Percentiles rank a stretch among this genome's conserved stretches.
Evolutionary conservation across 140 eudicot genomes (phyloP).

Genomic region (Cichorium intybus): DNA sequence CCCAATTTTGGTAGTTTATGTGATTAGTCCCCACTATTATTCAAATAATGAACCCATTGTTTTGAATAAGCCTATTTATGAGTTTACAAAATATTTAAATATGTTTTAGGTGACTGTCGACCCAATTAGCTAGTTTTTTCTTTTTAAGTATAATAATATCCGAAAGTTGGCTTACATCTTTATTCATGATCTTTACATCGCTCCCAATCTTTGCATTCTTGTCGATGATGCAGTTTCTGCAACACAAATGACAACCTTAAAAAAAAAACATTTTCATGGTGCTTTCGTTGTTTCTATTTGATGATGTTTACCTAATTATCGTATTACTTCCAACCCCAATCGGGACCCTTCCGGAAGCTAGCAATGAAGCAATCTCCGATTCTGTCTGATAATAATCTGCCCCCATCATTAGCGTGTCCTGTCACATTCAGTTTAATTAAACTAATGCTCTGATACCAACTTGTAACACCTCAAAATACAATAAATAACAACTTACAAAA

Average conservation of each 20-base stretch:
- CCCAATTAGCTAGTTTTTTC: not conserved
- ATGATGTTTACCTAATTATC: constrained; percentile 56
- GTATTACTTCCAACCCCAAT: constrained; percentile 89
- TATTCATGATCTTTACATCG: constrained; percentile 79
- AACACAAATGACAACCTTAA: constrained; percentile 4
- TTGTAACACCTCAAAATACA: not conserved
- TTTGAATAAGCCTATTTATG: not conserved
- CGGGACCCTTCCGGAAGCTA: constrained; percentile 94
- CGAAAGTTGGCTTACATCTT: constrained; percentile 59
- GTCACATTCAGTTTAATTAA: not conserved
- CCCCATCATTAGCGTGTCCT: constrained; percentile 95
- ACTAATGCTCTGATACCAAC: not conserved
- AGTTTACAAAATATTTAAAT: not conserved
- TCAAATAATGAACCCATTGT: not conserved
- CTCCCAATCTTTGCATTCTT: constrained; percentile 94
- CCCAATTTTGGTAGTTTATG: not conserved
- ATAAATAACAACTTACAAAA: not conserved
- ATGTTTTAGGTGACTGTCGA: not conserved
- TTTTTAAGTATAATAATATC: not conserved
- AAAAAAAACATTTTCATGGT: not conserved
- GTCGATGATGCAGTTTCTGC: constrained; percentile 94
- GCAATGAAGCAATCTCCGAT: constrained; percentile 81
- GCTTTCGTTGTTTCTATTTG: not conserved
- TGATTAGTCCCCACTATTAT: not conserved
- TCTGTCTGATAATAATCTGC: constrained; percentile 94